Percentiles rank a stretch among this genome's conserved stretches.
Conservation (phyloP, 495 filamentous ascomycete genomes). For the Diplogelasinospora grovesii region DNA sequence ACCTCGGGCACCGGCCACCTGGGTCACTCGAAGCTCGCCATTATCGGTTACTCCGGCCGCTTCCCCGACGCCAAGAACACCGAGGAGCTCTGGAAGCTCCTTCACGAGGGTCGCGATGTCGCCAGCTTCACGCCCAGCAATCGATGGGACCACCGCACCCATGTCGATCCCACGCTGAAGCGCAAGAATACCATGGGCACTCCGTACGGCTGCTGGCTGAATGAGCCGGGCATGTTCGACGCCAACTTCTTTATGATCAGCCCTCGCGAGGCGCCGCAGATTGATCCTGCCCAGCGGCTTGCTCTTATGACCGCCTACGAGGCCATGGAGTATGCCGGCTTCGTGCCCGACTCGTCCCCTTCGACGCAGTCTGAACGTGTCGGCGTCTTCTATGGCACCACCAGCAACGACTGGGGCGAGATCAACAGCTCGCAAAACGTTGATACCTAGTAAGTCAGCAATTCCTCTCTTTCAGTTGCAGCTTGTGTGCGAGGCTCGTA, state of each 20-base stretch:
- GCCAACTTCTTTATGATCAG: conserved; percentile 89
- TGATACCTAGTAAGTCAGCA: too few species aligned
- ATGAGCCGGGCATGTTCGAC: conserved; percentile 74
- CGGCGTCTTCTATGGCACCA: conserved; percentile 81
- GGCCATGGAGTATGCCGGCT: conserved; percentile 77
- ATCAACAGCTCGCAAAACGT: conserved; percentile 77
- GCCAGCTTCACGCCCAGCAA: conserved; percentile 52
- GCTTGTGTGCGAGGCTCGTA: too few species aligned
- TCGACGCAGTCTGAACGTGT: conserved; percentile 75
- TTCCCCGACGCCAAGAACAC: conserved; percentile 53
- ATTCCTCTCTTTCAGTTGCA: too few species aligned
- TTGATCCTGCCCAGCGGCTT: conserved; percentile 78
- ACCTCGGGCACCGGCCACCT: conserved; percentile 8
- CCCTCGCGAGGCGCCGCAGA: conserved; percentile 74
- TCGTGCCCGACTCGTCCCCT: conserved; percentile 72
- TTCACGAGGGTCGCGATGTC: conserved; percentile 54
- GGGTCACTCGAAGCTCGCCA: conserved; percentile 46
- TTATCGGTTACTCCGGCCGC: conserved; percentile 64
- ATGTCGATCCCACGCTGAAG: conserved; percentile 64
- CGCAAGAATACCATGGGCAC: conserved; percentile 68
- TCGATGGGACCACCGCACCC: conserved; percentile 65
- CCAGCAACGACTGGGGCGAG: conserved; percentile 80
- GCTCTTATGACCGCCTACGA: conserved; percentile 77
- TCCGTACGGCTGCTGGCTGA: conserved; percentile 75
- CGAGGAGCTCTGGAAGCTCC: conserved; percentile 60